Evolutionary conservation across 1,139 yeast genomes (phyloP).

Genomic region (Taiozyma onychis): DNA sequence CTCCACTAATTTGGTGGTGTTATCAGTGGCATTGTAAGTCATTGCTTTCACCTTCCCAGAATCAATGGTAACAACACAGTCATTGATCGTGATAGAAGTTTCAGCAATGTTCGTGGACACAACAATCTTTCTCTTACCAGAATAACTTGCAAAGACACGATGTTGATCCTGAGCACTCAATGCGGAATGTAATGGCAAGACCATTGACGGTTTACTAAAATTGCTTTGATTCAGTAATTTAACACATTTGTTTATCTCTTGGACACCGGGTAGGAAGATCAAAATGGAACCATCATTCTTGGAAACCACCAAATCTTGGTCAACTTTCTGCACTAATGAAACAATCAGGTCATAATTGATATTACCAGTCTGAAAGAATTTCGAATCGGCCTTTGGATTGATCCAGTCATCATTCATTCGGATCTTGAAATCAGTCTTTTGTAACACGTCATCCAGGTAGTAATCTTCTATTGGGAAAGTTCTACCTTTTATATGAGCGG

Average conservation of each 20-base stretch:
- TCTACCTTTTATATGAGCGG: conserved; percentile 83
- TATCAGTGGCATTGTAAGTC: conserved; percentile 59
- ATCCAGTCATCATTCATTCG: conserved; percentile 29
- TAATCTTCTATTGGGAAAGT: conserved; percentile 84
- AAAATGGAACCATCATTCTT: conserved; percentile 66
- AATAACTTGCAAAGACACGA: conserved; percentile 58
- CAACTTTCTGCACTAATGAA: conserved; percentile 47
- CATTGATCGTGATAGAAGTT: conserved; percentile 88
- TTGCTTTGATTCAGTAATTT: conserved; percentile 18
- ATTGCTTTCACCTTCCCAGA: conserved; percentile 80
- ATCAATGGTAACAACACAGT: conserved; percentile 89
- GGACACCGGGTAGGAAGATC: conserved; percentile 84
- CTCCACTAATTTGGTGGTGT: conserved; percentile 70
- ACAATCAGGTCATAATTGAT: conserved; percentile 72
- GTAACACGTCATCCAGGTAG: conserved; percentile 62
- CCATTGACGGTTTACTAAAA: conserved; percentile 27
- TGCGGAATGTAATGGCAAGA: conserved; percentile 84
- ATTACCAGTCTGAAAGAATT: conserved; percentile 55
- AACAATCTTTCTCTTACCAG: conserved; percentile 65
- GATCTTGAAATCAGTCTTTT: conserved; percentile 48
- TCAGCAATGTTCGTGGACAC: conserved; percentile 87
- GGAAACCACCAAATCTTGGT: conserved; percentile 36
- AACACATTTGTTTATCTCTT: conserved; percentile 70
- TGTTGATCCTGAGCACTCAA: conserved; percentile 79
- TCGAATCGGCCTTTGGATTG: conserved; percentile 57